Conservation (phyloP, 2,329 filamentous ascomycete species). For the Scedosporium aurantiacum region DNA sequence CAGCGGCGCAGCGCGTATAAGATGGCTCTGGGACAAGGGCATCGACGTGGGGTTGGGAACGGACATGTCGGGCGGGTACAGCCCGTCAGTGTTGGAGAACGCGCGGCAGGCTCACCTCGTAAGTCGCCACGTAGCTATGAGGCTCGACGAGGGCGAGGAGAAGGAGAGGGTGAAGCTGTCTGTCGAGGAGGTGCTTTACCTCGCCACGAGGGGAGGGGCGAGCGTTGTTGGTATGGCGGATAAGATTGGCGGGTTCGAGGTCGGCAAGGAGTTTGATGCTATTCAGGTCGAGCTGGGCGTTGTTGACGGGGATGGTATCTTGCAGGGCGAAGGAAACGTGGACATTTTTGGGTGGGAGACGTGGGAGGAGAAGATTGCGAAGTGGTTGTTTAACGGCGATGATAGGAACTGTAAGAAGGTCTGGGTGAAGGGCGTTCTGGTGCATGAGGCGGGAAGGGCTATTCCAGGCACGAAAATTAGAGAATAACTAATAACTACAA, state of each 20-base stretch:
- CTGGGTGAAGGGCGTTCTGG: conserved; percentile 77
- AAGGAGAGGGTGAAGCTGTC: conserved; percentile 53
- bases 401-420: conserved; percentile 82
- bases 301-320: conserved; percentile 30
- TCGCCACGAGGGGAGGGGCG: conserved; percentile 83
- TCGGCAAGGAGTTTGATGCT: conserved; percentile 84
- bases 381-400: conserved; percentile 92
- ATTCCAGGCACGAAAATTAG: neutral
- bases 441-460: conserved; percentile 44
- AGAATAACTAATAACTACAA: neutral
- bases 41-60: conserved; percentile 79
- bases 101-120: conserved; percentile 72
- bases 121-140: conserved; percentile 58
- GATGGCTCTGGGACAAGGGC: conserved; percentile 61
- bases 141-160: conserved; percentile 19
- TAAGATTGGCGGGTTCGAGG: conserved; percentile 68
- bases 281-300: conserved; percentile 61
- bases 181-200: conserved; percentile 77
- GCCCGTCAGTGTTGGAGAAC: conserved; percentile 69
- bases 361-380: conserved; percentile 78
- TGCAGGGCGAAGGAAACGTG: conserved; percentile 45
- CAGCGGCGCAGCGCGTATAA: conserved; percentile 65
- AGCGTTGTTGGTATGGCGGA: conserved; percentile 63
- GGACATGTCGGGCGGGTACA: conserved; percentile 83
- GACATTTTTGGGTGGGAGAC: conserved; percentile 86